phyloP scores from a whole-genome alignment of 106 monocot species.

The Phalaenopsis equestris region DNA sequence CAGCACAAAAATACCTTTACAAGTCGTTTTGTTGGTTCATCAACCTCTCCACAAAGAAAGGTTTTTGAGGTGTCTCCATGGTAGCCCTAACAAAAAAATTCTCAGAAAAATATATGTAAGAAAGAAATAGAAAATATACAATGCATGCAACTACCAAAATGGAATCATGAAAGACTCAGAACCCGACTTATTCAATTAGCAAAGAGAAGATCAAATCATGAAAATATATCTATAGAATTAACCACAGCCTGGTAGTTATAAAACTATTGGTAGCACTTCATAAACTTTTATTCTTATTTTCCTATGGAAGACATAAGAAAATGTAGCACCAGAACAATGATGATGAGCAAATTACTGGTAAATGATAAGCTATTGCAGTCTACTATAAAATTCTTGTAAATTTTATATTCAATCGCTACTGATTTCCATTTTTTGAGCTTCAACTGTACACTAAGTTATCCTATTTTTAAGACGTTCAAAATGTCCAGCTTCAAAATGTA shows the following conservation, averaged over 20 bases:
- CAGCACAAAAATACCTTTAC: conserved; percentile 50
- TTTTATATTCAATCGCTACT: neutral
- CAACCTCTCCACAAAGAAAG: conserved; percentile 84
- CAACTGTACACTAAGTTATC: neutral
- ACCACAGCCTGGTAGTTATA: neutral
- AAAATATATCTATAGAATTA: neutral
- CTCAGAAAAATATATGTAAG: neutral
- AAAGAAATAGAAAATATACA: neutral
- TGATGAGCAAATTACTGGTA: neutral
- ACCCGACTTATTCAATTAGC: neutral
- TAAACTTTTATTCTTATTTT: neutral
- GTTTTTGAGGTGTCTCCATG: conserved; percentile 95
- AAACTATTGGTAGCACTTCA: neutral
- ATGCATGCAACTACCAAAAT: neutral
- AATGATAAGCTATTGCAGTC: neutral
- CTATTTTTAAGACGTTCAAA: neutral
- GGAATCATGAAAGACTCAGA: neutral
- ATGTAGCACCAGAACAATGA: neutral
- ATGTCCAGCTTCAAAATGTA: neutral
- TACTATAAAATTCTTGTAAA: neutral
- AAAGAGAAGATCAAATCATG: neutral
- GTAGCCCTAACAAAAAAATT: conserved; percentile 58
- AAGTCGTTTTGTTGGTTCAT: conserved; percentile 58
- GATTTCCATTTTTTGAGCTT: neutral
- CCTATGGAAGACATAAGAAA: neutral